Percentiles rank a stretch among this genome's conserved stretches.
Conservation (phyloP, 2,329 filamentous ascomycete genomes). For the Erysiphe neolycopersici region DNA sequence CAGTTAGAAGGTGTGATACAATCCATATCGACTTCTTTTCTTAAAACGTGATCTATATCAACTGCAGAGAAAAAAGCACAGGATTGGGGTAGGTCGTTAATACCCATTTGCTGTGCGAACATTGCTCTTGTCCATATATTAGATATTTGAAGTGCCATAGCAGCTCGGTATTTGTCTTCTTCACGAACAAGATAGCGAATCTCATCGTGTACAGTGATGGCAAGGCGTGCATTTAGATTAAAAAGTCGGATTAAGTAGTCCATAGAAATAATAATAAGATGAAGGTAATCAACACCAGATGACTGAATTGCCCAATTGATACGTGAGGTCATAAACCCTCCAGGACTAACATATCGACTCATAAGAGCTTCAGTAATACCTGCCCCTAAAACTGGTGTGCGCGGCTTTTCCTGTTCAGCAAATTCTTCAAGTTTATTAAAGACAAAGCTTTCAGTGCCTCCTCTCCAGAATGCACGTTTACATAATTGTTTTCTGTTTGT, state of each 20-base stretch:
- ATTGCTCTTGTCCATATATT: conserved; percentile 95
- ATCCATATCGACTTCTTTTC: conserved; percentile 96
- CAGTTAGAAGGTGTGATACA: conserved; percentile 78
- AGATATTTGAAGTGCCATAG: conserved; percentile 77
- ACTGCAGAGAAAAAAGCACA: conserved; percentile 92
- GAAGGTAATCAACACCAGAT: conserved; percentile 87
- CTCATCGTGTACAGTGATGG: conserved; percentile 92
- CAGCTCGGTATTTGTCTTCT: conserved; percentile 63
- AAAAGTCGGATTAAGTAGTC: conserved; percentile 72
- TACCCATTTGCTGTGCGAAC: conserved; percentile 92
- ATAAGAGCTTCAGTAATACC: conserved; percentile 92
- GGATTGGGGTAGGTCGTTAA: conserved; percentile 75
- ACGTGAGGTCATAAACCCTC: conserved; percentile 78
- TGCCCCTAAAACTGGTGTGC: conserved; percentile 76
- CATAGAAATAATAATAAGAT: conserved; percentile 82
- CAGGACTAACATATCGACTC: conserved; percentile 62
- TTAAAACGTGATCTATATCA: conserved; percentile 82
- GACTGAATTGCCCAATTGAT: conserved; percentile 99
- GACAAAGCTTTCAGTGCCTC: conserved; percentile 88
- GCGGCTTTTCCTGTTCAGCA: conserved; percentile 72
- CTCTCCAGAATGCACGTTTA: conserved; percentile 69
- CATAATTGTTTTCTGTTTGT: conserved; percentile 47
- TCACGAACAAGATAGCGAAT: conserved; percentile 79
- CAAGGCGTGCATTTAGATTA: conserved; percentile 59
- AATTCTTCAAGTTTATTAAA: conserved; percentile 98